Percentiles rank a stretch among this genome's conserved stretches.
Evolutionary conservation across 2,329 filamentous ascomycete genomes (phyloP).

Genomic region (Pseudopyricularia javanii): DNA sequence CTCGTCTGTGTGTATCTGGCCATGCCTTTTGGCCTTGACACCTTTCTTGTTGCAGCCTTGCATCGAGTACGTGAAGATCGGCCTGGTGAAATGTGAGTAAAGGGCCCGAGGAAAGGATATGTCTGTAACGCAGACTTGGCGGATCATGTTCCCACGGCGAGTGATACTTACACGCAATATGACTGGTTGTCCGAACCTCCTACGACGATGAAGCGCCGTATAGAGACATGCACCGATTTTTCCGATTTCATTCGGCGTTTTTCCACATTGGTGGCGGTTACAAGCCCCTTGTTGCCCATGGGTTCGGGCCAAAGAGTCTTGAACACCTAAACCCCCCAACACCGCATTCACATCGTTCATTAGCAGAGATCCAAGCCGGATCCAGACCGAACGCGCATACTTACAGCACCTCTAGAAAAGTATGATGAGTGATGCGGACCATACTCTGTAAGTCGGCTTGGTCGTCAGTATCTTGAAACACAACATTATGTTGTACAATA

Average conservation of each 20-base stretch:
- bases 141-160: no score
- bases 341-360: neutral
- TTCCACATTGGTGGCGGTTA: neutral
- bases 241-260: conserved; percentile 4
- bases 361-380: neutral
- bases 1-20: conserved; percentile 31
- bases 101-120: neutral
- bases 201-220: conserved; percentile 43
- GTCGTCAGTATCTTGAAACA: neutral
- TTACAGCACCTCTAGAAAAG: neutral
- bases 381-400: neutral
- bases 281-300: conserved; percentile 19
- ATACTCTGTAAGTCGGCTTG: neutral
- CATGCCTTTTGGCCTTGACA: conserved; percentile 38
- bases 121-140: neutral
- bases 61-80: conserved; percentile 42
- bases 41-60: conserved; percentile 40
- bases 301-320: conserved; percentile 45
- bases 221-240: conserved; percentile 31
- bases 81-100: conserved; percentile 20
- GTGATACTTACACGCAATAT: conserved; percentile 37
- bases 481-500: no score
- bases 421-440: neutral
- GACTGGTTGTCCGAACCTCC: conserved; percentile 38
- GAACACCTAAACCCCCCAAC: conserved; percentile 28